Evolutionary conservation across 2,329 filamentous ascomycete genomes (phyloP), one percentile per base, ranked within the genome.

Genomic region (Verticillium alfalfae): DNA sequence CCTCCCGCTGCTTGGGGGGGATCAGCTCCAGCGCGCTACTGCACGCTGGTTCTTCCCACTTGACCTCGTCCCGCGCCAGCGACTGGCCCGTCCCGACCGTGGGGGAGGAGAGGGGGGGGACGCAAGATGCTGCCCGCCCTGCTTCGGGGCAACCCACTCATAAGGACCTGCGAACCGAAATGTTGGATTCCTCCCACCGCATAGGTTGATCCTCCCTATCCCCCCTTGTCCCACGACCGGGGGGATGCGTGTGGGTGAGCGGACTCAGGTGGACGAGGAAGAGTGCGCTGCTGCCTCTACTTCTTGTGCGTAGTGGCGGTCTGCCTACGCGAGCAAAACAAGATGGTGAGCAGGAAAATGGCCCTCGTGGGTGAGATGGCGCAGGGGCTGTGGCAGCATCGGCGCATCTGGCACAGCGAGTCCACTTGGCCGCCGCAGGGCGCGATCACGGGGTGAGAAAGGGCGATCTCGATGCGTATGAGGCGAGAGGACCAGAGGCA

Each of bases 161-260:
- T 18, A 54, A 61, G 45, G 61, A 56, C 58, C 36, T 61, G 54
- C 31, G 34, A 61, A 58, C 16, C 36, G 36, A 37, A 26, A 37
- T 37, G 9, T 37, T 37, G 36, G 36, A 37, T 37, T 37, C 36
- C 36, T 26, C 26, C 26, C 26, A 26, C 26, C 26, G 26, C 26
- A 26, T 26, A 26, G 26, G 26, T 26, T 5, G 26, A 26, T 26
- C 26, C 26, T 26, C 26, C 26, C 5, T 22, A 1, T 22, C 22
- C 26, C 26, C 26, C 26, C 26, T 26, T 26, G 26, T 26, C 26
- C 26, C 26, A 26, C 26, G 26, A 26, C 26, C 26, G 26, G 26
- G 26, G 1, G 26, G 26, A 3, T 26, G 26, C 26, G 26, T 26
- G 5, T 26, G 26, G 26, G 26, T 26, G 26, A 26, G 26, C 4